Evolutionary conservation across 73 alveolate genomes (phyloP).

Genomic region (Durusdinium trenchii): DNA sequence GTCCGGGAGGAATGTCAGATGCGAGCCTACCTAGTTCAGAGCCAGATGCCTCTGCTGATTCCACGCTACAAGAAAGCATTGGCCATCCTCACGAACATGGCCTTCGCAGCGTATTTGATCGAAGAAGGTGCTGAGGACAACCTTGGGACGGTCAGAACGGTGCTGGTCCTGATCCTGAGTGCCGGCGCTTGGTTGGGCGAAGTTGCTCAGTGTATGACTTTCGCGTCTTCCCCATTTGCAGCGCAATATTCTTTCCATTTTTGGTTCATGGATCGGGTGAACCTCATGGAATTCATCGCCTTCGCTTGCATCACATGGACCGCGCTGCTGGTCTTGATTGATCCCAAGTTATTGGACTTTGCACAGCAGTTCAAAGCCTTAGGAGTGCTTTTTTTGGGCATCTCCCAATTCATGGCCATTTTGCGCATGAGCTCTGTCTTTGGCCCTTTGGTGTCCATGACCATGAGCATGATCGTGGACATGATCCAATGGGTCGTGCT

Average conservation of each 20-base stretch:
- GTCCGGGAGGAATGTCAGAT: not conserved
- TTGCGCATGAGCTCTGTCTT: constrained; percentile 40
- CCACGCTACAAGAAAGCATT: not conserved
- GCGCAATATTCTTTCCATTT: not conserved
- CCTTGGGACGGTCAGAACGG: too few species aligned
- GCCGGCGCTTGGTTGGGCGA: constrained; percentile 42
- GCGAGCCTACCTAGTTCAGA: not conserved
- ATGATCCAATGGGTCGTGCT: constrained; percentile 12
- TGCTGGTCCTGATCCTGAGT: not conserved
- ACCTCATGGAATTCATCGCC: constrained; percentile 18
- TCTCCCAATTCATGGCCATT: constrained; percentile 6
- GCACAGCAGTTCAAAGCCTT: constrained; percentile 39
- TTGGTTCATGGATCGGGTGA: constrained; percentile 45
- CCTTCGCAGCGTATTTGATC: constrained; percentile 9
- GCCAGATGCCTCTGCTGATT: not conserved
- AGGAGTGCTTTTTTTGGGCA: constrained; percentile 37
- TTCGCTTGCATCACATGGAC: constrained; percentile 10
- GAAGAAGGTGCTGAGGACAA: not conserved
- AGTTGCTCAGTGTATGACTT: not conserved
- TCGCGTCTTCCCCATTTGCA: not conserved
- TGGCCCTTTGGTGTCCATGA: constrained; percentile 31
- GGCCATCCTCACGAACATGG: not conserved
- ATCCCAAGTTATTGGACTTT: not conserved
- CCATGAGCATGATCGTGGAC: constrained; percentile 26
- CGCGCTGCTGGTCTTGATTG: constrained; percentile 3